Evolutionary conservation across 2,329 filamentous ascomycete genomes (phyloP).

Genomic region (Fusarium sp.): DNA sequence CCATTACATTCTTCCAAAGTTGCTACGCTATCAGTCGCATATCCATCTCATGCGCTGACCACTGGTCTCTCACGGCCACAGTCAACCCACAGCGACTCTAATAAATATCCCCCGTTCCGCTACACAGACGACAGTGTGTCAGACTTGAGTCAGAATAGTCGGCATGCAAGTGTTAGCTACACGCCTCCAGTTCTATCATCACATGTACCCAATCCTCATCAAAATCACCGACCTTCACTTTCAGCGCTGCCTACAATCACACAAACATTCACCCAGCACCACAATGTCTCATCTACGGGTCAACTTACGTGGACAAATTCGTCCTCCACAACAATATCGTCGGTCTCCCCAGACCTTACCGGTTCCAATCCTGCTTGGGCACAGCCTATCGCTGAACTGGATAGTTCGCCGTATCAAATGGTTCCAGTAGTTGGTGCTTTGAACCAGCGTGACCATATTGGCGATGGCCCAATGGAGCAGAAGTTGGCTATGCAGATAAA

Average conservation of each 20-base stretch:
- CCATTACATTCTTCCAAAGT: not conserved
- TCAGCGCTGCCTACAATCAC: not conserved
- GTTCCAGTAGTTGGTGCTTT: conserved; percentile 8
- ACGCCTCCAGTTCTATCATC: conserved; percentile 7
- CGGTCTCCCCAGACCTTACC: not conserved
- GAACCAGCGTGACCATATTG: not conserved
- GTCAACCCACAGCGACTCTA: not conserved
- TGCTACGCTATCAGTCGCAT: not conserved
- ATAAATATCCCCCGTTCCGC: not conserved
- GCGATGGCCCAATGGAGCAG: not conserved
- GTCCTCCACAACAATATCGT: conserved; percentile 21
- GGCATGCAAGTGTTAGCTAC: conserved; percentile 2
- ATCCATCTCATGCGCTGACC: not conserved
- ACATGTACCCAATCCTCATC: not conserved
- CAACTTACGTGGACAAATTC: conserved; percentile 29
- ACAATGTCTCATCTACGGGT: conserved; percentile 9
- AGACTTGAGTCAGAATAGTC: conserved; percentile 2
- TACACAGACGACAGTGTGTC: conserved; percentile 2
- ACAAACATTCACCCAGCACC: not conserved
- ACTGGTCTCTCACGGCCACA: not conserved
- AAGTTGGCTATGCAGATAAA: conserved; percentile 28
- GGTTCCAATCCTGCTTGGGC: not conserved
- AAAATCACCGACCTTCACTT: conserved; percentile 1
- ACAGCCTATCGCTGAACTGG: conserved; percentile 28
- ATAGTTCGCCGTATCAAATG: conserved; percentile 22